These are phyloP conservation scores for Aquanectria penicillioides DNA, from an alignment of 2,329 filamentous ascomycete genomes.

Conservation along the genomic window DNA sequence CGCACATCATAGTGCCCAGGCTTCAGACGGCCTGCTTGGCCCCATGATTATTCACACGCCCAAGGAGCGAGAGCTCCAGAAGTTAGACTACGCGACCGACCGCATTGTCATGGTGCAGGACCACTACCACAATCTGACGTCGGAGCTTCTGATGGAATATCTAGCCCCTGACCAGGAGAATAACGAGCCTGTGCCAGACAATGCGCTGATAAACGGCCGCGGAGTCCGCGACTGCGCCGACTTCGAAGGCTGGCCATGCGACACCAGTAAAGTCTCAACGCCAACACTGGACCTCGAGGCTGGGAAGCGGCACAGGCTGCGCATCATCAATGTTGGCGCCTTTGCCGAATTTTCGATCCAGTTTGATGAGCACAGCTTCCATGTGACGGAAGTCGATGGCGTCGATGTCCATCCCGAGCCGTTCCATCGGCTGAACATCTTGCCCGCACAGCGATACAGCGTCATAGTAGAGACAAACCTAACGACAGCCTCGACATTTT, in stretches of 20 bases:
- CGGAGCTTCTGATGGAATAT: constrained; percentile 62
- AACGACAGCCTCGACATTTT: constrained; percentile 64
- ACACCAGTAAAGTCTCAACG: constrained; percentile 49
- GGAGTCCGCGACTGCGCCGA: constrained; percentile 47
- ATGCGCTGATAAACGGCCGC: constrained; percentile 70
- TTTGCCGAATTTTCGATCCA: constrained; percentile 79
- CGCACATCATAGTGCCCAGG: constrained; percentile 71
- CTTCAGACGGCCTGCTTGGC: constrained; percentile 75
- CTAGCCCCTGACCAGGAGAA: constrained; percentile 63
- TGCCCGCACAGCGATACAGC: constrained; percentile 78
- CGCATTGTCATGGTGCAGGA: constrained; percentile 75
- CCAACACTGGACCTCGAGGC: constrained; percentile 59
- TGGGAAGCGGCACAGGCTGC: constrained; percentile 69
- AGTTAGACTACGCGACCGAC: constrained; percentile 54
- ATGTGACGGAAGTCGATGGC: constrained; percentile 76
- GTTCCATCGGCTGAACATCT: constrained; percentile 70
- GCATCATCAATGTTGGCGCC: constrained; percentile 75
- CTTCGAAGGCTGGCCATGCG: constrained; percentile 55
- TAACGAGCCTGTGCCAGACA: constrained; percentile 73
- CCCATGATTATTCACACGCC: constrained; percentile 73
- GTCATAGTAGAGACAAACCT: constrained; percentile 71
- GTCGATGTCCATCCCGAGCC: constrained; percentile 69
- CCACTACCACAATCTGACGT: constrained; percentile 73
- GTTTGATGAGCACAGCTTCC: constrained; percentile 73
- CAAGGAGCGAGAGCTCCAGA: constrained; percentile 46